Base-by-base conservation (phyloP, 345 rosid genomes). In the Viola odorata region DNA sequence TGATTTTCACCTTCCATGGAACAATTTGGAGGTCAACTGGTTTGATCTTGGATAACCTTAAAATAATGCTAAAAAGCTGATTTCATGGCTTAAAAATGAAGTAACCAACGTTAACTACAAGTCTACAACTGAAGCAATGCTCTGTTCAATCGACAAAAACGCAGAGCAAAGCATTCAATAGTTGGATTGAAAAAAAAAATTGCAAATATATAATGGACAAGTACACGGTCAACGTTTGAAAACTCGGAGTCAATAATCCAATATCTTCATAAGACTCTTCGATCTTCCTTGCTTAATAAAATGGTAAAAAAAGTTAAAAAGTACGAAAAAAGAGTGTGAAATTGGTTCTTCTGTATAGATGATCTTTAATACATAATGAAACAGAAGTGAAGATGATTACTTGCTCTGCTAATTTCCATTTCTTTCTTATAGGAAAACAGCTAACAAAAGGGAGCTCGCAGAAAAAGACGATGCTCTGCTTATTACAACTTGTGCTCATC, bases 401-500 rank as follows among this genome's bases (percentile, higher is more conserved):
- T 36, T 16, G 17, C 12, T 12, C 8, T 36, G 13, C 15, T 11
- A 12, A 13, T 57, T 8, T 55, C 37, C 8, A 15, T 55, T 41
- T 45, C 12, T 9, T 57, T 4, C n/a, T 45, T 49, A 12, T 3
- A 15, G 49, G 11, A 37, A 45, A 60, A 38, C 14, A 12, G 12
- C 42, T 23, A 32, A 37, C n/a, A 14, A 49, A 50, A 32, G 6
- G 13, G 5, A 37, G 47, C 37, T 50, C 12, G 12, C 8, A 12
- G 37, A 11, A 32, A 59, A 67, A 0, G n/a, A 5, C 0, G 0
- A 16, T 10, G 5, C 44, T 12, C 13, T 58, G 57, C 37, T 65
- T 37, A 37, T 55, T 11, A 3, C n/a, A 65, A 60, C 51, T 72
- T 41, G 59, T 72, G 70, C 36, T 68, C 75, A n/a, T 68, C 73